Percentiles rank a stretch among this genome's conserved stretches.
Evolutionary conservation across 2,329 filamentous ascomycete genomes (phyloP).

Genomic region (Triangularia verruculosa): DNA sequence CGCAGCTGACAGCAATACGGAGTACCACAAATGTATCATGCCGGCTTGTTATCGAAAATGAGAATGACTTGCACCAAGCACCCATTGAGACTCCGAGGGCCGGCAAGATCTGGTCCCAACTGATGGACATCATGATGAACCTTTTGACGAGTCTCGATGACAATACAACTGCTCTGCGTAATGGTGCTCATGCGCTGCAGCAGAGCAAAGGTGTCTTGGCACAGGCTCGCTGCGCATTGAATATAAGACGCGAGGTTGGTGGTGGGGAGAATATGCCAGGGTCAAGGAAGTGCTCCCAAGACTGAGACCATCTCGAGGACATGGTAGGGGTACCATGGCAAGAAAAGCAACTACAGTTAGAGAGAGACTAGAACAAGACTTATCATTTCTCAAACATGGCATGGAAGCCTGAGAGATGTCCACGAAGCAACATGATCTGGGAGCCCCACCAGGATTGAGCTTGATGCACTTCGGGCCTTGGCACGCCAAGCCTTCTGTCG

Average conservation of each 20-base stretch:
- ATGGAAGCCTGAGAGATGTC: no score
- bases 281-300: no score
- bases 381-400: no score
- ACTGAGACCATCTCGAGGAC: no score
- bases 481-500: neutral
- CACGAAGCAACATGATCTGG: neutral
- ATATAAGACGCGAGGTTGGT: neutral
- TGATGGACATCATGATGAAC: neutral
- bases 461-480: neutral
- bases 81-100: neutral
- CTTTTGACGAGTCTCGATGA: neutral
- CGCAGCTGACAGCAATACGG: neutral
- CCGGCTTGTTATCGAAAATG: neutral
- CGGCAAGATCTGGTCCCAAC: no score
- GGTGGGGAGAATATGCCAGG: no score
- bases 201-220: neutral
- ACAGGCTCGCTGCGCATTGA: neutral
- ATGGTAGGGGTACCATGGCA: no score
- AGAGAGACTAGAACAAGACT: no score
- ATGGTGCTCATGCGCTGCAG: neutral
- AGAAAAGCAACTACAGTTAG: no score
- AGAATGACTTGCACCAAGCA: no score
- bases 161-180: neutral
- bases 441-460: neutral
- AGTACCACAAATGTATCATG: neutral